Conservation (phyloP, 306 rosid species). For the Dalbergia oliveri region DNA sequence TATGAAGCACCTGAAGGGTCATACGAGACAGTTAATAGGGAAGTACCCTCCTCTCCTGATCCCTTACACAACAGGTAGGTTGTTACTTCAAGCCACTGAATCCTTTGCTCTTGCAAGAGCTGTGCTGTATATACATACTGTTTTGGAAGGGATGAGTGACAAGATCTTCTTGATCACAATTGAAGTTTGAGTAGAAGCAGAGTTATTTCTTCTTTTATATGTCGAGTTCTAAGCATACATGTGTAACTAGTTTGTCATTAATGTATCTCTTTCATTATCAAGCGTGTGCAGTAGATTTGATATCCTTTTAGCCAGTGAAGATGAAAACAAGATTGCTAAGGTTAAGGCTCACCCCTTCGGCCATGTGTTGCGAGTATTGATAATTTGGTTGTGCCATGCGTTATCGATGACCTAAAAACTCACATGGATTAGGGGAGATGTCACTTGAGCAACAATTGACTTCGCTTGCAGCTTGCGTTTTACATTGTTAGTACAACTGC, state of each 20-base stretch:
- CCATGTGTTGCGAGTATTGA: background rate
- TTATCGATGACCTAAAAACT: background rate
- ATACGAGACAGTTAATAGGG: slow-evolving; percentile 54
- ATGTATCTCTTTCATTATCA: background rate
- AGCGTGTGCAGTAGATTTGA: background rate
- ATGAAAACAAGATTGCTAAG: background rate
- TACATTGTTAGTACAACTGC: background rate
- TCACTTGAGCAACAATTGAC: too few relatives aligned
- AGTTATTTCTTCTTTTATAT: background rate
- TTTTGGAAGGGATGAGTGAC: background rate
- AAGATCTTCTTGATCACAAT: background rate
- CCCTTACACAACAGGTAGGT: slow-evolving; percentile 81
- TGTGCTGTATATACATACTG: slow-evolving; percentile 5
- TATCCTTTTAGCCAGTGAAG: slow-evolving; percentile 7
- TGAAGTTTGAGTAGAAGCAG: slow-evolving; percentile 6
- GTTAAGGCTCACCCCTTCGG: background rate
- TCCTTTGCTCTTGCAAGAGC: background rate
- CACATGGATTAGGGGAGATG: background rate
- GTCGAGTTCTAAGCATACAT: slow-evolving; percentile 7
- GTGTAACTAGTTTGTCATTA: background rate
- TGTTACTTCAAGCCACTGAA: slow-evolving; percentile 43
- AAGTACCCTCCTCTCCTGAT: slow-evolving; percentile 83
- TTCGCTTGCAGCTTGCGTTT: background rate
- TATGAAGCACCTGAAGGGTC: slow-evolving; percentile 41
- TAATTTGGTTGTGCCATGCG: background rate